Base-by-base conservation (phyloP, 306 rosid species). In the Parietaria judaica region DNA sequence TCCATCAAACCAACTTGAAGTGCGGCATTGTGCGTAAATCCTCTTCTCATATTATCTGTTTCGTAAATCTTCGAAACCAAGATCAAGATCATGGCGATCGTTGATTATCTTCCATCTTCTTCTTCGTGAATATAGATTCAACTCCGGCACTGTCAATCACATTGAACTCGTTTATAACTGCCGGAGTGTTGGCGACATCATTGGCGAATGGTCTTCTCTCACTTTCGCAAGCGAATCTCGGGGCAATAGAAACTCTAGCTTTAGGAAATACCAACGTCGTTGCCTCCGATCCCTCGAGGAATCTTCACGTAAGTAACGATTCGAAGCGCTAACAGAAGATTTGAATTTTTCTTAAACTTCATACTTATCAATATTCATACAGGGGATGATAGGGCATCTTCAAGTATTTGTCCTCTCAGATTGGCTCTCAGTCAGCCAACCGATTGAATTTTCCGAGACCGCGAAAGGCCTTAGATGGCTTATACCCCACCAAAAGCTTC, bases 321-420 rank as follows among this genome's bases (percentile, higher is more conserved):
- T 64, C 39, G 54, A 58, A 56, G 17, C 37, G 14, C 51, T 58
- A 57, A 49, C 3, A 36, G 14, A 34, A 9, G 54, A 9, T 16
- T 6, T 11, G 1, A 38, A 54, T 23, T 68, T 3, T 16, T 36
- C 13, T 39, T 56, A 14, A 6, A 23, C 58, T 31, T 23, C 15
- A 8, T n/a, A 34, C 64, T 58, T 15, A 35, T 14, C 17, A 49
- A 34, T 51, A 54, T 70, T 66, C 55, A 57, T 38, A 47, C 72
- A 85, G 94, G 88, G 88, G 63, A 61, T 85, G 83, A 39, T 82
- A 54, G 86, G 94, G 56, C 86, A 82, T 61, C 72, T 85, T 47
- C 94, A 85, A 66, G 74, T 78, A 74, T 85, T 85, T 73, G 94
- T 79, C 61, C 81, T 85, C 35, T 68, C 84, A 46, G 72, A 77